A percentile compares a stretch with the other conserved stretches of the same genome.
phyloP scores from a whole-genome alignment of 352 stramenopile genomes.

The Elongisporangium senticosum region DNA sequence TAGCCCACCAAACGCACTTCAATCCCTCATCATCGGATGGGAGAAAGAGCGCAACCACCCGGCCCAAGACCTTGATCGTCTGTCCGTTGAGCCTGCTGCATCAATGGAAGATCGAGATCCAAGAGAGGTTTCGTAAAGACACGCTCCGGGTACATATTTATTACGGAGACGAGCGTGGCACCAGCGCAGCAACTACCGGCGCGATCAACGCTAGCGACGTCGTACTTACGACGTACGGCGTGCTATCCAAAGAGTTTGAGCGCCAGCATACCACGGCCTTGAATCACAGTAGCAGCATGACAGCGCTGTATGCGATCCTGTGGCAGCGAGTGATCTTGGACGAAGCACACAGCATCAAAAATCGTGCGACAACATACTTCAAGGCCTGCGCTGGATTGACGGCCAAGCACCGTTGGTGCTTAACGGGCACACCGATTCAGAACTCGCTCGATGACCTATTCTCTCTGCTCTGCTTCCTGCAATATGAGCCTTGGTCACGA shows the following conservation, averaged over 20 bases:
- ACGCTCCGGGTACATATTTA: conserved; percentile 57
- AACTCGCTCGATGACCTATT: conserved; percentile 88
- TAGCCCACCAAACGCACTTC: conserved; percentile 53
- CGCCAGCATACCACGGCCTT: conserved; percentile 12
- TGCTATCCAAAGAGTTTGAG: conserved; percentile 50
- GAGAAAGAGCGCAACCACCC: conserved; percentile 6
- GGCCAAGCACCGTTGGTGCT: conserved; percentile 77
- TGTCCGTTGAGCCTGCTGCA: conserved; percentile 85
- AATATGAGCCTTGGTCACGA: conserved; percentile 82
- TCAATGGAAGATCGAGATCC: conserved; percentile 84
- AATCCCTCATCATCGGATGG: conserved; percentile 8
- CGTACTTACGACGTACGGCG: conserved; percentile 82
- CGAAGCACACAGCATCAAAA: conserved; percentile 91
- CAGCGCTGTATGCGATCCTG: conserved; percentile 2
- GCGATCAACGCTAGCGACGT: conserved; percentile 47
- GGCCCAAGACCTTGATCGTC: conserved; percentile 70
- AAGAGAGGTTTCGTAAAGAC: conserved; percentile 50
- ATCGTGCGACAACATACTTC: conserved; percentile 68
- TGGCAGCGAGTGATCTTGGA: conserved; percentile 90
- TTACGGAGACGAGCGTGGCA: conserved; percentile 58
- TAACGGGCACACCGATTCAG: conserved; percentile 89
- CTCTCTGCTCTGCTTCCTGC: conserved; percentile 76
- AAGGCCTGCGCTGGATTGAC: conserved; percentile 45
- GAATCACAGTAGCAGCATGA: no score
- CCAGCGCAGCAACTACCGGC: conserved; percentile 3